Base-by-base conservation (phyloP, 1,284 basidiomycete species). In the Leccinum angustisporum region DNA sequence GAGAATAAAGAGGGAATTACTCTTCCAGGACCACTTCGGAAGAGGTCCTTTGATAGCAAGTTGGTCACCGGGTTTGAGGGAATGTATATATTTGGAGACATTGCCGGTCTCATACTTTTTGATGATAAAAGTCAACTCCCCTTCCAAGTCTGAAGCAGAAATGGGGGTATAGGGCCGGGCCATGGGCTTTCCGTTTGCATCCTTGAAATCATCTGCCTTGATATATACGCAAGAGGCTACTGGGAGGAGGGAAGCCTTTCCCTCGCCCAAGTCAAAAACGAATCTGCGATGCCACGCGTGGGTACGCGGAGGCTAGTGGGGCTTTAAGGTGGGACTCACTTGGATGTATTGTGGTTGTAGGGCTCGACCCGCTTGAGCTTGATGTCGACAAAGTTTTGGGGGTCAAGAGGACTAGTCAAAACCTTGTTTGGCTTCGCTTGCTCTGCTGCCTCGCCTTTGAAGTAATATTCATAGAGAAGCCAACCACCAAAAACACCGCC, bases 271-370 rank as follows among this genome's bases (percentile, higher is more conserved):
- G 70, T 90, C 89, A 73, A 99, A 97, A 61, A 90, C 81, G 78
- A 94, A 97, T 71, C 86, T 90, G 1, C 30, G 16, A 27, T 62
- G 36, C 27, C 60, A 67, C 56, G 9, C 8, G 63, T 61, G 7
- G 56, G 63, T 43, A 13, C n/a, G 4, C 31, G 33, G 9, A 10
- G 33, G 57, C 18, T 33, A n/a, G 43, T 9, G 11, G 30, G 14
- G 14, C 13, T 21, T 52, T 14, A 57, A 54, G 27, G 54, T 21
- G 33, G 3, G 18, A 48, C 80, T 63, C 66, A 90, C 83, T 84
- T 84, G 38, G 91, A 81, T 5, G 92, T 88, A 78, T 97, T 95
- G 82, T 97, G 91, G 83, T 97, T 99, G 83, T 98, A 98, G 2
- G 88, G 87, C 68, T 88, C 83, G 68, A 98, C 80, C 72, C 88